phyloP scores from a whole-genome alignment of 2,329 filamentous ascomycete genomes.

The Podosphaera xanthii region DNA sequence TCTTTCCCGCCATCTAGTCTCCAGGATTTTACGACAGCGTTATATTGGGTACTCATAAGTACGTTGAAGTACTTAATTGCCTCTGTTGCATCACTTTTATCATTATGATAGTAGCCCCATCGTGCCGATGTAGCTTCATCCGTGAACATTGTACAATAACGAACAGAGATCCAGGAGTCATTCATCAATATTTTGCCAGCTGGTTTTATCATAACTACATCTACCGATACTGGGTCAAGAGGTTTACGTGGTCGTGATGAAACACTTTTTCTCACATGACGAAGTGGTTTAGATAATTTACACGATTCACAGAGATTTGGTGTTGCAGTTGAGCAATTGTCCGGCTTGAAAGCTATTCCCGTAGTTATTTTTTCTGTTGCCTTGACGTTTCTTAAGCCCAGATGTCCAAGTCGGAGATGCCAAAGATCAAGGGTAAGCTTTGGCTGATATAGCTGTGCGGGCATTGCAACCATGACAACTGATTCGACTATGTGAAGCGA shows the following conservation, averaged over 20 bases:
- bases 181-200: not conserved
- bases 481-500: not conserved
- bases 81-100: not conserved
- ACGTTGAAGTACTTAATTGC: not conserved
- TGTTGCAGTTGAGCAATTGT: not conserved
- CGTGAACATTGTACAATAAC: not conserved
- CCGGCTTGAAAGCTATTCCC: not conserved
- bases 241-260: not conserved
- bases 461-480: not conserved
- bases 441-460: not conserved
- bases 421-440: not conserved
- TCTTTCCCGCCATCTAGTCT: not conserved
- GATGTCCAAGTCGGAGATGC: not conserved
- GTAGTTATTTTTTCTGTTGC: not conserved
- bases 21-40: slow-evolving; percentile 1
- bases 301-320: not conserved
- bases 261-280: not conserved
- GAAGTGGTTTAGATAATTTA: not conserved
- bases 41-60: not conserved
- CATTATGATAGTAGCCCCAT: not conserved
- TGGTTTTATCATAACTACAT: not conserved
- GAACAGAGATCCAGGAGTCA: not conserved
- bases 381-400: slow-evolving; percentile 1
- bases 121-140: not conserved
- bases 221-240: not conserved